A percentile compares a stretch with the other conserved stretches of the same genome.
phyloP scores from a whole-genome alignment of 2,329 filamentous ascomycete genomes.

The Claviceps pazoutovae region DNA sequence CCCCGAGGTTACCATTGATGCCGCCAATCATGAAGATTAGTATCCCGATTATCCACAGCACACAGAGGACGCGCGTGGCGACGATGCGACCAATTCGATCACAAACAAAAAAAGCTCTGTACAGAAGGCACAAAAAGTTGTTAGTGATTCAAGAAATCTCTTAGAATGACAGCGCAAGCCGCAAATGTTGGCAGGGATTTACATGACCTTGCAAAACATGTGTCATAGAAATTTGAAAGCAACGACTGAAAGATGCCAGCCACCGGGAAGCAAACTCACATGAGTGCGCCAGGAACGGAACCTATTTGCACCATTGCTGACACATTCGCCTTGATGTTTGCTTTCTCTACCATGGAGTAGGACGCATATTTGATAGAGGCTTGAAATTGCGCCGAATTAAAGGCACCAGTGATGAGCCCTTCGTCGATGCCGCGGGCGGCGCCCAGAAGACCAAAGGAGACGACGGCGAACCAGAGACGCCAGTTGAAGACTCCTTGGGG shows the following conservation, averaged over 20 bases:
- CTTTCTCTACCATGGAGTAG: constrained; percentile 37
- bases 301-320: constrained; percentile 73
- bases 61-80: constrained; percentile 43
- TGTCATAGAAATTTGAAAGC: not conserved
- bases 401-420: constrained; percentile 60
- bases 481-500: constrained; percentile 63
- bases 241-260: not conserved
- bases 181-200: too few relatives aligned
- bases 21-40: constrained; percentile 41
- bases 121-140: not conserved
- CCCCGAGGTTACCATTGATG: constrained; percentile 36
- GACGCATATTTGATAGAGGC: constrained; percentile 40
- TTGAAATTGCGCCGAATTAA: constrained; percentile 53
- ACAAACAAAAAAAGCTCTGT: constrained; percentile 42
- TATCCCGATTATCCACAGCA: constrained; percentile 44
- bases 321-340: constrained; percentile 63
- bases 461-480: constrained; percentile 63
- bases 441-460: constrained; percentile 62
- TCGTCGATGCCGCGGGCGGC: constrained; percentile 70
- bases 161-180: too few relatives aligned
- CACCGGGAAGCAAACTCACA: constrained; percentile 18
- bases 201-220: not conserved
- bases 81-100: constrained; percentile 48
- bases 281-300: constrained; percentile 55
- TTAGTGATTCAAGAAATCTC: not conserved